Evolutionary conservation across 2,329 filamentous ascomycete genomes (phyloP), one percentile per base, ranked within the genome.

Genomic region (Sarocladium brachiariae): DNA sequence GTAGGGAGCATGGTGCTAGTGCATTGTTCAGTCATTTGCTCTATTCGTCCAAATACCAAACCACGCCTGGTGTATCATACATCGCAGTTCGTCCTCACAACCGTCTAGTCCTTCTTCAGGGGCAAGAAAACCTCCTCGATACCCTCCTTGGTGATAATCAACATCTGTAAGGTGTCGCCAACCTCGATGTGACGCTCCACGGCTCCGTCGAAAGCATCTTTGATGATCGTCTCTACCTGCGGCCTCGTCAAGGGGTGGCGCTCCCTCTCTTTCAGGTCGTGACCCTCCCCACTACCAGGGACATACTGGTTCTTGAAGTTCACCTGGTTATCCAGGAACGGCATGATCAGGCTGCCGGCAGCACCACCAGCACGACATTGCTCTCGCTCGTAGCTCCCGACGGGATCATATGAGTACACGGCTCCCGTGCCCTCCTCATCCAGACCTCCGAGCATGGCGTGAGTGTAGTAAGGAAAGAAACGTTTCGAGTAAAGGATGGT

Each of bases 261-360:
- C 66, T 83, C 77, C 59, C 85, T 79, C 70, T 86, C 80, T 73
- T 87, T 73, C 61, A 96, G 73, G 50, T 84, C 85, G 69, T 96
- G 87, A 38, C 92, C 92, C 54, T 81, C 79, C 52, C 89, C 90
- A 61, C 87, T 92, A 43, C 86, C 88, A 10, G 92, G 90, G 51
- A 93, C 78, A 67, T 96, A 95, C 75, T 96, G 92, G 69, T 99
- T 99, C 81, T 96, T 99, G 78, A 92, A 92, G 75, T 97, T 97
- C 75, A 99, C 93, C 73, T 99, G 95, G 70, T 99, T 99, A 70
- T 99, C 93, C 64, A 99, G 73, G 78, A 99, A 99, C 1, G 93
- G 93, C 88, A 96, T 99, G 71, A 99, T 99, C 69, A 99, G 74
- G 63, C 88, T 93, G 50, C 89, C 86, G 18, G 91, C 91, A 13